These are phyloP conservation scores for Sutorius eximius DNA, from an alignment of 1,284 basidiomycete genomes.

Conservation along the genomic window DNA sequence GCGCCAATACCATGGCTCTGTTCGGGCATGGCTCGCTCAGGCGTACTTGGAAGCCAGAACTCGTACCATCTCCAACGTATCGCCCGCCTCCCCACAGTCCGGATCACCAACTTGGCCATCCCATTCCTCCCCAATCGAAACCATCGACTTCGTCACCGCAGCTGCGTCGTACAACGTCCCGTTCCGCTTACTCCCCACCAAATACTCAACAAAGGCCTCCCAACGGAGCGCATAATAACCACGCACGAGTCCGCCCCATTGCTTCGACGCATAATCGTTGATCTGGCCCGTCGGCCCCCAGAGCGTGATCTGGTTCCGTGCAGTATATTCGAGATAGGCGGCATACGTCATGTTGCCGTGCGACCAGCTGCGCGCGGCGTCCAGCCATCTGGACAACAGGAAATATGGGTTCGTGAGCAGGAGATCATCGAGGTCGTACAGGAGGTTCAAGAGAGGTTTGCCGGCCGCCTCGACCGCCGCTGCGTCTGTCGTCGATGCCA, in stretches of 20 bases:
- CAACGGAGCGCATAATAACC: constrained; percentile 41
- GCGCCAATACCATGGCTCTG: background rate
- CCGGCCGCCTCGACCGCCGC: constrained; percentile 26
- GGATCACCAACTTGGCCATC: constrained; percentile 22
- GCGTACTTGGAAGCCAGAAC: constrained; percentile 20
- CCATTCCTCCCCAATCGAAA: constrained; percentile 39
- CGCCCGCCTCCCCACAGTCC: background rate
- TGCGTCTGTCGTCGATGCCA: constrained; percentile 20
- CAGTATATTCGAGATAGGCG: constrained; percentile 40
- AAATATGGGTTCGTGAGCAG: constrained; percentile 39
- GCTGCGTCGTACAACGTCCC: constrained; percentile 34
- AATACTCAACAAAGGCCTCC: constrained; percentile 39
- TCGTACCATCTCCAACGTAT: constrained; percentile 29
- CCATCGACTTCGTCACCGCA: constrained; percentile 26
- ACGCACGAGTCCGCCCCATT: constrained; percentile 44
- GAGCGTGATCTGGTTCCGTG: constrained; percentile 46
- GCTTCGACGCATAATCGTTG: constrained; percentile 47
- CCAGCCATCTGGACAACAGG: constrained; percentile 41
- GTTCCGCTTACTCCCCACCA: constrained; percentile 31
- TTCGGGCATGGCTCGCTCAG: background rate
- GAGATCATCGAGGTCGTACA: constrained; percentile 40
- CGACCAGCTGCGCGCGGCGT: constrained; percentile 36
- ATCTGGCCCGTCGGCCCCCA: constrained; percentile 48
- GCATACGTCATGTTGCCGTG: constrained; percentile 34
- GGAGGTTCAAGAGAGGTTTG: constrained; percentile 32